Base-by-base conservation (phyloP, 495 filamentous ascomycete species). In the Lindgomyces ingoldianus region DNA sequence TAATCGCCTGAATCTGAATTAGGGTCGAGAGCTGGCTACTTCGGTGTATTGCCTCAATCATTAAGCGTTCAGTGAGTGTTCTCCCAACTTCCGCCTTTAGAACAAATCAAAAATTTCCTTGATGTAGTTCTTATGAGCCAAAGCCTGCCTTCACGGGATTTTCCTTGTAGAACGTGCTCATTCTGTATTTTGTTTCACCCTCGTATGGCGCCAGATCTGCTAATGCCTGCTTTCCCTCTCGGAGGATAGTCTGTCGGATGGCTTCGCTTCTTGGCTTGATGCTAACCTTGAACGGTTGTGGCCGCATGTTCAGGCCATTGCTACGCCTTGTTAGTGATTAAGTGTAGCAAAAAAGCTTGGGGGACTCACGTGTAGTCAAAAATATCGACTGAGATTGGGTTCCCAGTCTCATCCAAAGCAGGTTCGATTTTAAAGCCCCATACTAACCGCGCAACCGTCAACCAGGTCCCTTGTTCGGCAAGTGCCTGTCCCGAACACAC, bases 101-200 rank as follows among this genome's bases (percentile, higher is more conserved):
- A n/a, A n/a, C n/a, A n/a, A n/a, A n/a, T n/a, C n/a, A n/a, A n/a
- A n/a, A n/a, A n/a, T n/a, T n/a, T n/a, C n/a, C n/a, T n/a, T n/a
- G n/a, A n/a, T n/a, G n/a, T n/a, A n/a, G n/a, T n/a, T n/a, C n/a
- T n/a, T n/a, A n/a, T n/a, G n/a, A n/a, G n/a, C n/a, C n/a, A n/a
- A n/a, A n/a, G n/a, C n/a, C n/a, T n/a, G n/a, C n/a, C n/a, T n/a
- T n/a, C n/a, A n/a, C n/a, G n/a, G n/a, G n/a, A n/a, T n/a, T n/a
- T n/a, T 60, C 54, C 55, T 60, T 53, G 26, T 65, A 67, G 36
- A 68, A 68, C 1, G 58, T 63, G 47, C 65, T 68, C 81, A 85
- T 82, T 19, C 80, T 67, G 58, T 84, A 84, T 65, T 82, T 78
- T 22, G 81, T 83, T 69, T 84, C 81, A n/a, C 84, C 84, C 10